A percentile compares a stretch with the other conserved stretches of the same genome.
Evolutionary conservation across 73 alveolate genomes (phyloP).

Genomic region (Paramecium primaurelia): DNA sequence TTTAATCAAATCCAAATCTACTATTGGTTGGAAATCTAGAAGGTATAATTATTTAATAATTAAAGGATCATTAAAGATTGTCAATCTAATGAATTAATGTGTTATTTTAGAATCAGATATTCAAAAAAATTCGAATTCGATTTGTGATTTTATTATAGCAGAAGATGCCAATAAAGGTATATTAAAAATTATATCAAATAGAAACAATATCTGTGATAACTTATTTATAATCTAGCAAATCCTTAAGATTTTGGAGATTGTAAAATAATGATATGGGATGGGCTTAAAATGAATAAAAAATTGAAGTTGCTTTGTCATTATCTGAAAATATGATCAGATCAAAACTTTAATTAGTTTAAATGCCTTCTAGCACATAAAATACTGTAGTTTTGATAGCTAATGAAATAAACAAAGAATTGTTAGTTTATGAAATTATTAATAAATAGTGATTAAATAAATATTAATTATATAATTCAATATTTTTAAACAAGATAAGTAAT

Average conservation of each 20-base stretch:
- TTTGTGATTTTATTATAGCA: background rate
- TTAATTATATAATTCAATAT: background rate
- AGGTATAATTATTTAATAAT: background rate
- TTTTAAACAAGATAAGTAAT: background rate
- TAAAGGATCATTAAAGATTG: constrained; percentile 4
- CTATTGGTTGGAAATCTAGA: background rate
- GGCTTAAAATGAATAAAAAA: constrained; percentile 5
- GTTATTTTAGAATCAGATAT: background rate
- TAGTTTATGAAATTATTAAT: constrained; percentile 37
- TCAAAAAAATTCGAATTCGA: background rate
- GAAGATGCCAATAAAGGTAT: constrained; percentile 30
- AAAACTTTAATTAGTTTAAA: background rate
- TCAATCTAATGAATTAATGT: constrained; percentile 3
- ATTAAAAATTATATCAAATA: background rate
- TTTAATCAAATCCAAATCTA: constrained; percentile 18
- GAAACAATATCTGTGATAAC: background rate
- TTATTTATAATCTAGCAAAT: background rate
- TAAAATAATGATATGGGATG: background rate
- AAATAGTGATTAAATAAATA: background rate
- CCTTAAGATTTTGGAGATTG: constrained; percentile 25
- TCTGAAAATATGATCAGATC: constrained; percentile 25
- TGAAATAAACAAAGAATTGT: constrained; percentile 19
- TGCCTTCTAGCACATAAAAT: constrained; percentile 15
- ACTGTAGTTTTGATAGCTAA: constrained; percentile 37
- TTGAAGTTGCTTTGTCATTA: background rate